phyloP scores from a whole-genome alignment of 148 eudicot genomes.

The Vaccinium darrowii region DNA sequence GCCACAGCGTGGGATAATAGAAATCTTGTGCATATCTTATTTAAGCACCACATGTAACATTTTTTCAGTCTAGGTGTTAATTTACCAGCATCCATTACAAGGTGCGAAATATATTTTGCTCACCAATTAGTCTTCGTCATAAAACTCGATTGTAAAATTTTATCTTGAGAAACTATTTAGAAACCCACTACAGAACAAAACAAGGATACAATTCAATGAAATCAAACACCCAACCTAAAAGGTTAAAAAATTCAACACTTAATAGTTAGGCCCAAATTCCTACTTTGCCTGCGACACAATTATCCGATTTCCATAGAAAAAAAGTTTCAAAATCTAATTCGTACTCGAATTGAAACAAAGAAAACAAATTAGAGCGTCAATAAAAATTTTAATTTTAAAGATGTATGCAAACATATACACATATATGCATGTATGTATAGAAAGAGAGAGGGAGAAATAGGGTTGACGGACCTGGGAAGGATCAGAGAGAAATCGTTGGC shows the following conservation, averaged over 20 bases:
- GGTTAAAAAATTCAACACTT: neutral
- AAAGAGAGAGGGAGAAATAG: neutral
- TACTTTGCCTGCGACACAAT: neutral
- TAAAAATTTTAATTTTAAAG: too few species aligned
- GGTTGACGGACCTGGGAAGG: neutral
- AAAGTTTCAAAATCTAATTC: neutral
- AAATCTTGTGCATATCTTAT: neutral
- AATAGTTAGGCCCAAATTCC: neutral
- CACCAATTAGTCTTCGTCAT: neutral
- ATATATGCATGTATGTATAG: neutral
- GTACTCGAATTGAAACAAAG: neutral
- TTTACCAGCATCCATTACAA: neutral
- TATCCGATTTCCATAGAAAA: too few species aligned
- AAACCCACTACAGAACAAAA: neutral
- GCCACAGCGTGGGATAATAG: neutral
- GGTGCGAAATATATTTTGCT: neutral
- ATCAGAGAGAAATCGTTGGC: neutral
- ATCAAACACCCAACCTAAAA: neutral
- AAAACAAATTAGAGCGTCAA: too few species aligned
- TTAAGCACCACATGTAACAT: neutral
- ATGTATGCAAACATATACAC: neutral
- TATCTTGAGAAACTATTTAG: neutral
- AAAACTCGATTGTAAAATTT: neutral
- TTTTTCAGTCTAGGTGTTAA: neutral
- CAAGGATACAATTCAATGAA: neutral